Conservation (phyloP, 2,329 filamentous ascomycete genomes). For the Aspergillus pseudoterreus region DNA sequence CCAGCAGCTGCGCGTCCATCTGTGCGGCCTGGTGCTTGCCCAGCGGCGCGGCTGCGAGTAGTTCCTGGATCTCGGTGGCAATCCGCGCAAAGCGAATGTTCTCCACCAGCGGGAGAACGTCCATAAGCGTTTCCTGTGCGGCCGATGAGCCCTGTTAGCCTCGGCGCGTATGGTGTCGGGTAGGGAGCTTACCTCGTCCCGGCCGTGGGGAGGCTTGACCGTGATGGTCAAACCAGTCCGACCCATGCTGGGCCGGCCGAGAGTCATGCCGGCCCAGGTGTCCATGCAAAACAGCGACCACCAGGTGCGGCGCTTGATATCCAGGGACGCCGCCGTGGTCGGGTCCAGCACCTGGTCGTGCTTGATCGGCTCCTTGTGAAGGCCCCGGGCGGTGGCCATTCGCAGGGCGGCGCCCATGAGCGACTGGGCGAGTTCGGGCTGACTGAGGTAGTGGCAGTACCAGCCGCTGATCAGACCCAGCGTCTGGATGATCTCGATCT, state of each 20-base stretch:
- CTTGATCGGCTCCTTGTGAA: conserved; percentile 62
- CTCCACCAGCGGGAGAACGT: conserved; percentile 68
- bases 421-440: conserved; percentile 72
- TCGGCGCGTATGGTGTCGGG: conserved; percentile 12
- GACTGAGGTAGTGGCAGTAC: conserved; percentile 74
- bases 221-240: conserved; percentile 65
- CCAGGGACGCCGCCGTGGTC: conserved; percentile 51
- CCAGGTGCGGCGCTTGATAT: conserved; percentile 66
- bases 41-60: conserved; percentile 65
- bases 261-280: conserved; percentile 68
- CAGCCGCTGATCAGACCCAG: conserved; percentile 69
- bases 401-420: conserved; percentile 67
- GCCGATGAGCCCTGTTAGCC: background rate
- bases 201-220: conserved; percentile 58
- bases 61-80: conserved; percentile 72
- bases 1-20: conserved; percentile 65
- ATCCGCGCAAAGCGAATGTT: conserved; percentile 79
- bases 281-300: conserved; percentile 72
- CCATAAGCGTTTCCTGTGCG: conserved; percentile 54
- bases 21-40: conserved; percentile 60
- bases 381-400: conserved; percentile 68
- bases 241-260: conserved; percentile 67
- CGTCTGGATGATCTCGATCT: conserved; percentile 70
- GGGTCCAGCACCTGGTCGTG: conserved; percentile 40
- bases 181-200: conserved; percentile 25